These are phyloP conservation scores for Gnomoniopsis sp. DNA, from an alignment of 2,329 filamentous ascomycete species.

Conservation along the genomic window DNA sequence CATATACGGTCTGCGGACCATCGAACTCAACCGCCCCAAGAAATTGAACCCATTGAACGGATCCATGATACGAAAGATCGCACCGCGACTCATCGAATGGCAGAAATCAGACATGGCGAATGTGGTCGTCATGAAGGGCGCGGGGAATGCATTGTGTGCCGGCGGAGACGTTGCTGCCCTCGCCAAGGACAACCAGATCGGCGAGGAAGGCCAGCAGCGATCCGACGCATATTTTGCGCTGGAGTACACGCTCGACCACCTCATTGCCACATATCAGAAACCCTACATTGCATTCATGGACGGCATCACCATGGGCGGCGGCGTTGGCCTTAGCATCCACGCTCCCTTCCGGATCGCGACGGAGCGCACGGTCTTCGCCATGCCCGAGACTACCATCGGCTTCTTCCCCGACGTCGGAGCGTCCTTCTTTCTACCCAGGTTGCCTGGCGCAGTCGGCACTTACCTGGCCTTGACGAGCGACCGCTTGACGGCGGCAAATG, in stretches of 20 bases:
- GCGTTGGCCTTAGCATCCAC: conserved; percentile 90
- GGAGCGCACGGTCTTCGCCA: conserved; percentile 91
- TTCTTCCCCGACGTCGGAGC: conserved; percentile 98
- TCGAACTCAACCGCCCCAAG: conserved; percentile 89
- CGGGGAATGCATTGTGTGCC: conserved; percentile 86
- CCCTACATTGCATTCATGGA: conserved; percentile 96
- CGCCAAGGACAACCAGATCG: conserved; percentile 67
- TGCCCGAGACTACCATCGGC: conserved; percentile 97
- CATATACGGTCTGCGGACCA: conserved; percentile 82
- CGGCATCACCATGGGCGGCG: conserved; percentile 96
- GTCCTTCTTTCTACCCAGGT: conserved; percentile 89
- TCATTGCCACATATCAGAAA: conserved; percentile 90
- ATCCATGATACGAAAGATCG: conserved; percentile 94
- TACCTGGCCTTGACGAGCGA: conserved; percentile 93
- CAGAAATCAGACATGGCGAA: conserved; percentile 92
- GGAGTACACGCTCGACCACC: conserved; percentile 94
- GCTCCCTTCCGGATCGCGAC: conserved; percentile 96
- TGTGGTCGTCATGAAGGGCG: conserved; percentile 86
- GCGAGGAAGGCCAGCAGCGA: conserved; percentile 65
- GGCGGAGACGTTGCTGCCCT: conserved; percentile 86
- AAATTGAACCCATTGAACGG: conserved; percentile 91
- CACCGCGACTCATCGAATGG: conserved; percentile 88
- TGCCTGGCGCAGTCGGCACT: conserved; percentile 82
- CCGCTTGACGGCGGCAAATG: conserved; percentile 75
- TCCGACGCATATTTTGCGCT: conserved; percentile 86